These are phyloP conservation scores for Omphalotus olearius DNA, from an alignment of 1,284 basidiomycete species.

Conservation along the genomic window DNA sequence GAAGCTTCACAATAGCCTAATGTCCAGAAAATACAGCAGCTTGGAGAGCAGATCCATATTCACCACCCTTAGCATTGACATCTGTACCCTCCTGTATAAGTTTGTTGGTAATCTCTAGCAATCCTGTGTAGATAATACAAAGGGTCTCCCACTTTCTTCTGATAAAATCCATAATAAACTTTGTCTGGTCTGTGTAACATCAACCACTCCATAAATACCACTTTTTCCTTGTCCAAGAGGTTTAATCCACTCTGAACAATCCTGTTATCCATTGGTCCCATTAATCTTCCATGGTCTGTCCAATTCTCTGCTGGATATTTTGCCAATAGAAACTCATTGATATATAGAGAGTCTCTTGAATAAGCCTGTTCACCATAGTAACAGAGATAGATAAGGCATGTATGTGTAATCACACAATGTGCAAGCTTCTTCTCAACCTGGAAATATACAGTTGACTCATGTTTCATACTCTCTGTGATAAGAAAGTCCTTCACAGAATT, in stretches of 20 bases:
- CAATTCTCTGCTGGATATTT: not conserved
- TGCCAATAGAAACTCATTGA: not conserved
- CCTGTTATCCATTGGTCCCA: not conserved
- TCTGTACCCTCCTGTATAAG: not conserved
- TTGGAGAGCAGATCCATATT: not conserved
- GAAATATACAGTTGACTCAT: not conserved
- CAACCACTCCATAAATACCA: too few species aligned
- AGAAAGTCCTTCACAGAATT: conserved; percentile 8
- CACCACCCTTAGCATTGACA: not conserved
- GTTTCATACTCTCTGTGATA: not conserved
- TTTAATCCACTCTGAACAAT: too few species aligned
- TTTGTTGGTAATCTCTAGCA: too few species aligned
- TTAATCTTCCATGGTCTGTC: too few species aligned
- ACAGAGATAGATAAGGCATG: conserved; percentile 2
- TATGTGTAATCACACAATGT: conserved; percentile 1
- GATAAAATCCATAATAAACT: too few species aligned
- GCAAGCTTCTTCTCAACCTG: not conserved
- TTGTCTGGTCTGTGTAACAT: too few species aligned
- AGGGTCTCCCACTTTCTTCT: too few species aligned
- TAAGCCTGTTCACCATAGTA: not conserved
- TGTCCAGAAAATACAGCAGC: conserved; percentile 5
- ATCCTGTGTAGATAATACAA: not conserved
- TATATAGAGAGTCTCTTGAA: not conserved
- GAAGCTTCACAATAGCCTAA: conserved; percentile 1
- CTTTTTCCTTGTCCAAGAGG: not conserved